Evolutionary conservation across 140 eudicot genomes (phyloP).

Genomic region (Anethum foeniculum): DNA sequence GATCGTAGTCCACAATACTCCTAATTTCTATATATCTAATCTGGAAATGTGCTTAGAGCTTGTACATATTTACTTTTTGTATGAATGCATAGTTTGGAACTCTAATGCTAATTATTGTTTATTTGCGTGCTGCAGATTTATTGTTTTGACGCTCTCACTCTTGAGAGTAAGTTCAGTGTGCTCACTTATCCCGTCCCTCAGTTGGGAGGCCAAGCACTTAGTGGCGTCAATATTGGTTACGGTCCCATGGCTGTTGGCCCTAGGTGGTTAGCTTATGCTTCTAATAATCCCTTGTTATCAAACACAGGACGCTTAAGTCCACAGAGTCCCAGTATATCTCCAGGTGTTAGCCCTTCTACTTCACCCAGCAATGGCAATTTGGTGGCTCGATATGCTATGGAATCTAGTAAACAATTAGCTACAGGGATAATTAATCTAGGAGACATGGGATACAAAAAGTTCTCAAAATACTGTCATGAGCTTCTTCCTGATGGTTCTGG

Average conservation of each 20-base stretch:
- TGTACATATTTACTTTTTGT: neutral
- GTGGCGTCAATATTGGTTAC: conserved; percentile 67
- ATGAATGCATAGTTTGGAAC: neutral
- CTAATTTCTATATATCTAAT: neutral
- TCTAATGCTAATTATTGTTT: neutral
- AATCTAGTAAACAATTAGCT: conserved; percentile 81
- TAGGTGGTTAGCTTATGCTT: conserved; percentile 94
- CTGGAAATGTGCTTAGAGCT: neutral
- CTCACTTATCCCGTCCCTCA: conserved; percentile 84
- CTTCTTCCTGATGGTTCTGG: conserved; percentile 60
- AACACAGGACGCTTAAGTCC: conserved; percentile 85
- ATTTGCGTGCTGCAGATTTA: conserved; percentile 67
- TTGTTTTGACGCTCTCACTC: conserved; percentile 83
- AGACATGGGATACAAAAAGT: conserved; percentile 73
- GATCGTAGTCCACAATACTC: neutral
- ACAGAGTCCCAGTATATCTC: conserved; percentile 65
- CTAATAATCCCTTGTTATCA: conserved; percentile 55
- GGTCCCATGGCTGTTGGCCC: conserved; percentile 99
- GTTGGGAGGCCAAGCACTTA: conserved; percentile 54
- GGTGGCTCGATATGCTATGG: conserved; percentile 89
- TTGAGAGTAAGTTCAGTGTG: conserved; percentile 77
- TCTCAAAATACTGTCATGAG: conserved; percentile 79
- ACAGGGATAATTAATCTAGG: conserved; percentile 70
- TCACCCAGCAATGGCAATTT: conserved; percentile 70
- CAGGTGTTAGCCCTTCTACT: conserved; percentile 85